These are phyloP conservation scores for Phytophthora brassicae DNA, from an alignment of 352 stramenopile genomes.

Conservation along the genomic window DNA sequence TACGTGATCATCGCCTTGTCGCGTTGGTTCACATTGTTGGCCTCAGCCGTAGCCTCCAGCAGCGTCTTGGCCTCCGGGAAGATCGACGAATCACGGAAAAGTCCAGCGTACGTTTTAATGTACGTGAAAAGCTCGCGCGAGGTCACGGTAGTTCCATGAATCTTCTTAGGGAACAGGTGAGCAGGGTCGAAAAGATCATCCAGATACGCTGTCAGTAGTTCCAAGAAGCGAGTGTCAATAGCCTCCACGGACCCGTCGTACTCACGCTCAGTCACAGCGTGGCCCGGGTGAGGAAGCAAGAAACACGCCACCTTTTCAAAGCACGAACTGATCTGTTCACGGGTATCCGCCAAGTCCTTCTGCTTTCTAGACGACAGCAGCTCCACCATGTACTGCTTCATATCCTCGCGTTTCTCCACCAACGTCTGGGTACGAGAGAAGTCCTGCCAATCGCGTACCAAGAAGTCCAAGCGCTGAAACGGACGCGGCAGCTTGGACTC, in stretches of 20 bases:
- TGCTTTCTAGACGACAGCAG: constrained; percentile 92
- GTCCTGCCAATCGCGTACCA: constrained; percentile 99
- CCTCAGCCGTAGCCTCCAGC: constrained; percentile 95
- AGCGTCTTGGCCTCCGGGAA: constrained; percentile 98
- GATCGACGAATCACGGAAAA: constrained; percentile 95
- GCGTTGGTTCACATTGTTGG: constrained; percentile 96
- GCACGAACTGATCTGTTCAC: constrained; percentile 96
- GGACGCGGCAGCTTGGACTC: constrained; percentile 51
- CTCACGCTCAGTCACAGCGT: constrained; percentile 96
- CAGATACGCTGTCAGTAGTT: constrained; percentile 95
- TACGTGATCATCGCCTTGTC: constrained; percentile 89
- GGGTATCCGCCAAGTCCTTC: constrained; percentile 92
- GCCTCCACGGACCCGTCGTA: constrained; percentile 95
- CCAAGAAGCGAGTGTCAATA: constrained; percentile 94
- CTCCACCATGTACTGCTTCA: constrained; percentile 94
- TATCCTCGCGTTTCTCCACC: constrained; percentile 90
- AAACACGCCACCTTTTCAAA: constrained; percentile 96
- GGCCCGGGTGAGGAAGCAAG: constrained; percentile 95
- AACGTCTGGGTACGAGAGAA: constrained; percentile 92
- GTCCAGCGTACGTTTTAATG: constrained; percentile 95
- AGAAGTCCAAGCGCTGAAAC: constrained; percentile 98
- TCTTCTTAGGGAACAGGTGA: constrained; percentile 92
- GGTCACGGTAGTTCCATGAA: constrained; percentile 93
- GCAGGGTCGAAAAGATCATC: constrained; percentile 92
- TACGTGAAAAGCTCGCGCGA: constrained; percentile 95